Base-by-base conservation (phyloP, 2,329 filamentous ascomycete species). In the Penicillium sp. region DNA sequence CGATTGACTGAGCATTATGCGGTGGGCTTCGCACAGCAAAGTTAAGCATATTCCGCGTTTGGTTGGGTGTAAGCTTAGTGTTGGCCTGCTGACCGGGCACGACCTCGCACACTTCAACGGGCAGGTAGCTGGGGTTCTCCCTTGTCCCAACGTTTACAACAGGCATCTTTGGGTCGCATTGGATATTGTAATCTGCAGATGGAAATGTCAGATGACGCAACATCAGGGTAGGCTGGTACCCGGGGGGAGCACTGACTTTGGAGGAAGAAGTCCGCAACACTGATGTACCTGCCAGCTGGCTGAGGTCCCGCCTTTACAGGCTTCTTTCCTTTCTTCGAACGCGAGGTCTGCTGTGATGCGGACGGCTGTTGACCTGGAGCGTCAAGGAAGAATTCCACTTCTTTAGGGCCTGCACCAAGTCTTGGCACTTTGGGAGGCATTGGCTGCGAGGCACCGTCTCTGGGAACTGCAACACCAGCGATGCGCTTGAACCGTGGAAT, bases 11-110 rank as follows among this genome's bases (percentile, higher is more conserved):
- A 0, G 83, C 85, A 56, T 91, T 94, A 6, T 76, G 70, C 1
- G 75, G 75, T 0, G 87, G 87, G 0, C 70, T 70, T 4, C 84
- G 78, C 0, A 84, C 87, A 1, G 88, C 84, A 62, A 88, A 87
- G 0, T 70, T 69, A 39, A 91, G 81, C 87, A 93, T 90, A 0
- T 70, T 61, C 0, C 76, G 73, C 0, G 84, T 86, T 61, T 91
- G 84, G 0, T 73, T 66, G 0, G 76, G 71, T 0, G 65, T 75
- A 15, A 90, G 72, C 58, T 82, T 81, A 3, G 77, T 69, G 33
- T 77, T 79, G 19, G 82, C 75, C 0, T 77, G 66, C 61, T 93
- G 87, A 0, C 85, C 85, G 1, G 78, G 74, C 8, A 81, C 62
- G 3, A 93, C 76, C 3, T 71, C 66, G 54, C 85, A 82, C 5